Base-by-base conservation (phyloP, 495 filamentous ascomycete species). In the Daldinia decipiens region DNA sequence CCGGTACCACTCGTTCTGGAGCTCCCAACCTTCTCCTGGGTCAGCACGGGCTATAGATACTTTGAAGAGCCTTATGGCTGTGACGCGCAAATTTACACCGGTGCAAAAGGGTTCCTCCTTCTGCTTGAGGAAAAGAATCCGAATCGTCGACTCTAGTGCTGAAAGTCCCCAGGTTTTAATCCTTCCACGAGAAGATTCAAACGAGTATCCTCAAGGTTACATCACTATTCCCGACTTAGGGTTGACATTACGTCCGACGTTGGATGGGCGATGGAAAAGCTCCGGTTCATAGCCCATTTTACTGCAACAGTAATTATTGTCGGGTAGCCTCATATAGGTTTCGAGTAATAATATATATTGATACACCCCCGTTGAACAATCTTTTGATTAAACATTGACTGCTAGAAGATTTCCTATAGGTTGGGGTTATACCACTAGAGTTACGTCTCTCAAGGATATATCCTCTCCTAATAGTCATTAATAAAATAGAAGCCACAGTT, bases 111-210 rank as follows among this genome's bases (percentile, higher is more conserved):
- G 45, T 12, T 47, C 47, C 13, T 21, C 40, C 1, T 60, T 45
- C 45, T 60, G 13, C 7, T 34, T 67, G 21, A 45, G 13, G 11
- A 67, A 26, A 34, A 53, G 39, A 15, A 47, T 67, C 21, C 51
- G 1, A 5, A 53, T 60, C 15, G n/a, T 13, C 4, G 15, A 19
- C 17, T 29, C 26, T 12, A 12, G 21, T 26, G 29, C 15, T n/a
- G 56, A 43, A 3, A n/a, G n/a, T 53, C 47, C 55, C 17, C 47
- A 45, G 5, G 26, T 67, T 27, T 51, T 24, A 11, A 51, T 51
- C 6, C 39, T 6, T 17, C 39, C 39, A 40, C 39, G 39, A 15
- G 15, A 6, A 40, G 39, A 17, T 40, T 11, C 5, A 17, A 40
- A 40, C 9, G 39, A 15, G n/a, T 17, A 40, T 40, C 39, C 5